Conservation (phyloP, 495 filamentous ascomycete species). For the Margaritispora aquatica region DNA sequence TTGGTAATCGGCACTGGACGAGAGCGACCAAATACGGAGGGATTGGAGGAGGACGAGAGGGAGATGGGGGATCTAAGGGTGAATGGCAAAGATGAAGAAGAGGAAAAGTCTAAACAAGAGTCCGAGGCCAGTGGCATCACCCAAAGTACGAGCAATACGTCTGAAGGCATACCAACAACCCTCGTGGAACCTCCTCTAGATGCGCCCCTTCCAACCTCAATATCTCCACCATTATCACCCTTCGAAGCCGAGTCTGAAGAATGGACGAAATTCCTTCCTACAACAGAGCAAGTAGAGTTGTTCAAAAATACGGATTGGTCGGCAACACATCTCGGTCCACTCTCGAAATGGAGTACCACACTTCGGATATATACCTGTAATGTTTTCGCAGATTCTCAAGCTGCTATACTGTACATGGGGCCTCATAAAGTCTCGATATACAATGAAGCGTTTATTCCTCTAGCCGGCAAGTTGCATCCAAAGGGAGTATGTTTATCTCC, state of each 20-base stretch:
- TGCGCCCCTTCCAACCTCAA: background rate
- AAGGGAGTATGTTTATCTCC: no score
- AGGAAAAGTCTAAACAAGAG: background rate
- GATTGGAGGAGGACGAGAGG: background rate
- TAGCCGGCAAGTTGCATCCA: conserved; percentile 15
- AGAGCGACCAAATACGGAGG: no score
- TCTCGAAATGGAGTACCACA: conserved; percentile 1
- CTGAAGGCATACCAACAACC: background rate
- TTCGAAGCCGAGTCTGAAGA: background rate
- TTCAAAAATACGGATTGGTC: conserved; percentile 13
- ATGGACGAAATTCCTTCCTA: conserved; percentile 9
- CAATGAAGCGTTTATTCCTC: conserved; percentile 11
- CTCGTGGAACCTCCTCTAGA: background rate
- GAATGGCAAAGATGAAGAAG: no score
- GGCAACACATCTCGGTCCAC: conserved; percentile 1
- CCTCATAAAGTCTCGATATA: conserved; percentile 11
- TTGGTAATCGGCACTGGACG: no score
- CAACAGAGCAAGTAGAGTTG: conserved; percentile 8
- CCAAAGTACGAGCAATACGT: background rate
- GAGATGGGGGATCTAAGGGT: no score
- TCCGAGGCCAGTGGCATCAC: background rate
- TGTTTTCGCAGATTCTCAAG: conserved; percentile 11
- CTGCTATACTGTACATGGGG: conserved; percentile 12
- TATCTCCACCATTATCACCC: background rate
- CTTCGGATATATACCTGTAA: conserved; percentile 2